Percentiles rank a stretch among this genome's conserved stretches.
Evolutionary conservation across 345 rosid genomes (phyloP).

Genomic region (Melastoma malabathricum): DNA sequence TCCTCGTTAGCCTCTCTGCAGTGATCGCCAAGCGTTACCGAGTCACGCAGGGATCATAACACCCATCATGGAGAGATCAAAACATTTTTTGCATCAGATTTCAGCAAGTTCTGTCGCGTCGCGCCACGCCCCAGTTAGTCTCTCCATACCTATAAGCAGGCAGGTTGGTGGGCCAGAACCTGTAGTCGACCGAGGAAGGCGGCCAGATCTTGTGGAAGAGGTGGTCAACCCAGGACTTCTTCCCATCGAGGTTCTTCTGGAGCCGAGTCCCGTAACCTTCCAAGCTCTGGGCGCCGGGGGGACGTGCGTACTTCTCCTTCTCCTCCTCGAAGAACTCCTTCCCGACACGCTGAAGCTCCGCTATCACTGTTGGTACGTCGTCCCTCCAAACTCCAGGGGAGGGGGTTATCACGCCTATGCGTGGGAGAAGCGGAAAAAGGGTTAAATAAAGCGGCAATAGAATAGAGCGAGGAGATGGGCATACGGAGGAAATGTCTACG

Average conservation of each 20-base stretch:
- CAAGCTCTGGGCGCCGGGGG: slow-evolving; percentile 17
- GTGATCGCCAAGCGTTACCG: background rate
- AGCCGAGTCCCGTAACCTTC: slow-evolving; percentile 69
- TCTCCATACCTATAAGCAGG: slow-evolving; percentile 48
- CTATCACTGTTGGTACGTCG: slow-evolving; percentile 14
- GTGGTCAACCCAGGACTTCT: slow-evolving; percentile 71
- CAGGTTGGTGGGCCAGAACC: slow-evolving; percentile 67
- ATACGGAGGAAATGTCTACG: too few relatives aligned
- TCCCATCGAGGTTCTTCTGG: slow-evolving; percentile 38
- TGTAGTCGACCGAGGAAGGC: slow-evolving; percentile 33
- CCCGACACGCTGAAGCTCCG: slow-evolving; percentile 37
- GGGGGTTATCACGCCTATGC: too few relatives aligned
- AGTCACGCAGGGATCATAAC: background rate
- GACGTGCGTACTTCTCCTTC: slow-evolving; percentile 44
- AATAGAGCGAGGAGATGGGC: too few relatives aligned
- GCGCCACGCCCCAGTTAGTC: too few relatives aligned
- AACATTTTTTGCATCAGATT: too few relatives aligned
- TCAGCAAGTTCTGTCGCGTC: too few relatives aligned
- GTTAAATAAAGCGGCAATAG: too few relatives aligned
- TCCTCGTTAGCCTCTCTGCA: slow-evolving; percentile 70
- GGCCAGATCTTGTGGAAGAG: slow-evolving; percentile 83
- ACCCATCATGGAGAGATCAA: background rate
- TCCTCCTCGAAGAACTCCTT: slow-evolving; percentile 53
- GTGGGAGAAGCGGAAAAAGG: too few relatives aligned
- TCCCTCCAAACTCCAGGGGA: too few relatives aligned